A percentile compares a stretch with the other conserved stretches of the same genome.
Evolutionary conservation across 331 rosid genomes (phyloP).

Genomic region (Cydonia oblonga): DNA sequence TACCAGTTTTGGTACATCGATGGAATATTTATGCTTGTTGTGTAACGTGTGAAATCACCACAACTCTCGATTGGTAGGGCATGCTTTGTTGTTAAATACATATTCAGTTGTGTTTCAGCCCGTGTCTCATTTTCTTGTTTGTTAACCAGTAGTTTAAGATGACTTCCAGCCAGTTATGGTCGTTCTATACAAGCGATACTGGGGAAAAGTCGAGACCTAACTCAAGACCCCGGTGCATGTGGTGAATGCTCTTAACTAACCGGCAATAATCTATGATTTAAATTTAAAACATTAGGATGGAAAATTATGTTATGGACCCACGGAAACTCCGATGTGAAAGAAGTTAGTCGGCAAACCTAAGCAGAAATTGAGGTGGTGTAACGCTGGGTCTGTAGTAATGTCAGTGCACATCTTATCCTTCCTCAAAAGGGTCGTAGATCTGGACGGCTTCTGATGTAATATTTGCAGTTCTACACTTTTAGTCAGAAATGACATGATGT

Average conservation of each 20-base stretch:
- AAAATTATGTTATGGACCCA: constrained; percentile 17
- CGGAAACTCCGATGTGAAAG: constrained; percentile 17
- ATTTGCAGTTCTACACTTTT: background rate
- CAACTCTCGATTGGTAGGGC: constrained; percentile 4
- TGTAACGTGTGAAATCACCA: constrained; percentile 6
- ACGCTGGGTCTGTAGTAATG: constrained; percentile 20
- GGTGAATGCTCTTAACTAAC: no score
- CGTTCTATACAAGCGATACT: no score
- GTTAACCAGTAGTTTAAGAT: no score
- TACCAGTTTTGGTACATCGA: constrained; percentile 26
- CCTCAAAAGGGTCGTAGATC: constrained; percentile 34
- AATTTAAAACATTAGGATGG: constrained; percentile 16
- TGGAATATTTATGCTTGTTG: constrained; percentile 8
- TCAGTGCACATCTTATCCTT: constrained; percentile 25
- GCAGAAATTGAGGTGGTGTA: constrained; percentile 12
- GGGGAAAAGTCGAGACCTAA: no score
- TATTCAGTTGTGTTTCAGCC: no score
- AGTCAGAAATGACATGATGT: constrained; percentile 37
- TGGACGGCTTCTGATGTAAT: constrained; percentile 21
- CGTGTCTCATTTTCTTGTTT: no score
- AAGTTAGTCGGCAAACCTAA: constrained; percentile 31
- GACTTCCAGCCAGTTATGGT: no score
- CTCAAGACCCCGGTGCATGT: no score
- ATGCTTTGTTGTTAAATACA: constrained; percentile 12
- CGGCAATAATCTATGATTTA: background rate